Conservation (phyloP, 1,139 yeast species). For the Candida sojae region DNA sequence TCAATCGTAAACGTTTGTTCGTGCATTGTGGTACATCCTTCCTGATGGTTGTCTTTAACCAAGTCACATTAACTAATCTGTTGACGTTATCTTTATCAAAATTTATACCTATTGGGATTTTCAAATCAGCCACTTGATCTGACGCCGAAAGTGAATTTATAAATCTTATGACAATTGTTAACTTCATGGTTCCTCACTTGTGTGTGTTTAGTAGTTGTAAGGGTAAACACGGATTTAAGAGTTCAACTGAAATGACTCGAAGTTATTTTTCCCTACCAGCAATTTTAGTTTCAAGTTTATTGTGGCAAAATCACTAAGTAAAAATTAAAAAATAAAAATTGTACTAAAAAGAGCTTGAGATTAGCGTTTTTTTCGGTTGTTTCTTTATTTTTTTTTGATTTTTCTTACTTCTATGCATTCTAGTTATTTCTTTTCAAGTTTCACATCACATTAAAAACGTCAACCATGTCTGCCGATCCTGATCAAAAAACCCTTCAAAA, state of each 20-base stretch:
- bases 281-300: no score
- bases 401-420: background rate
- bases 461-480: conserved; percentile 1
- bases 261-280: background rate
- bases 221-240: background rate
- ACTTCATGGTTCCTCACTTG: conserved; percentile 16
- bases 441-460: background rate
- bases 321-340: no score
- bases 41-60: conserved; percentile 30
- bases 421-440: background rate
- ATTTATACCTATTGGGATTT: conserved; percentile 30
- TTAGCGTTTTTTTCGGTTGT: no score
- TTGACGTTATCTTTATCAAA: conserved; percentile 36
- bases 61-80: conserved; percentile 29
- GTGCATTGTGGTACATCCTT: conserved; percentile 25
- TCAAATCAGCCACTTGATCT: conserved; percentile 27
- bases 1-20: conserved; percentile 63
- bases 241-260: background rate
- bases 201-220: background rate
- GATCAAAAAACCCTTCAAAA: conserved; percentile 13
- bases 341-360: no score
- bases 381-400: no score
- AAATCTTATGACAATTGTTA: conserved; percentile 30
- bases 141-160: conserved; percentile 28
- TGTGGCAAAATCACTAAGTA: no score